Conservation (phyloP, 2,329 filamentous ascomycete genomes). For the Fusarium devonianum region DNA sequence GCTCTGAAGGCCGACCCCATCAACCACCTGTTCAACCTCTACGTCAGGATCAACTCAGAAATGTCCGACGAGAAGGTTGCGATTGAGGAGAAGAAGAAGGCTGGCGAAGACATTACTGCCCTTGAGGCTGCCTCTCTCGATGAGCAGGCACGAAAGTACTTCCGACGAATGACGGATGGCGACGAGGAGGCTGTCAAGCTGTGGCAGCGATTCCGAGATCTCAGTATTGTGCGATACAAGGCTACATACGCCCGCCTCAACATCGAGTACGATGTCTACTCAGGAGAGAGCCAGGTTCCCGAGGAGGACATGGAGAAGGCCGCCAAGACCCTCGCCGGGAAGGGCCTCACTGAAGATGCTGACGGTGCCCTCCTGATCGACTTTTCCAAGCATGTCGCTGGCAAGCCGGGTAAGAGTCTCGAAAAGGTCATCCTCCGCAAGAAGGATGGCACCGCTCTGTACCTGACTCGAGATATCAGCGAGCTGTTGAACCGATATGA, state of each 20-base stretch:
- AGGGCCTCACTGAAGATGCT: slow-evolving; percentile 71
- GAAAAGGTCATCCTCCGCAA: slow-evolving; percentile 76
- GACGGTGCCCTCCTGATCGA: slow-evolving; percentile 77
- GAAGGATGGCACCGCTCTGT: slow-evolving; percentile 77
- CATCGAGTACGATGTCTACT: slow-evolving; percentile 73
- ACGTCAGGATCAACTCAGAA: slow-evolving; percentile 77
- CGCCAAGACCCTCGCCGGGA: slow-evolving; percentile 68
- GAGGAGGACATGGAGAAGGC: slow-evolving; percentile 71
- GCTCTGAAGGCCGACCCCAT: slow-evolving; percentile 76
- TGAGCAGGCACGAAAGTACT: slow-evolving; percentile 77
- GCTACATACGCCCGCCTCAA: slow-evolving; percentile 74
- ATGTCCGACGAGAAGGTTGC: slow-evolving; percentile 71
- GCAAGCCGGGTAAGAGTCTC: slow-evolving; percentile 72
- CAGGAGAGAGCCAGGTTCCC: slow-evolving; percentile 76
- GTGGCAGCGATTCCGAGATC: slow-evolving; percentile 71
- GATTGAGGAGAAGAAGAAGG: slow-evolving; percentile 64
- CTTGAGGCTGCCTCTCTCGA: slow-evolving; percentile 67
- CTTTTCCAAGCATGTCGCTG: slow-evolving; percentile 71
- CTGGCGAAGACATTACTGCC: slow-evolving; percentile 57
- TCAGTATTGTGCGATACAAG: slow-evolving; percentile 72
- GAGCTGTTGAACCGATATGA: slow-evolving; percentile 72
- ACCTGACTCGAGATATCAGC: slow-evolving; percentile 80
- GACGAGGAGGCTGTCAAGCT: slow-evolving; percentile 66
- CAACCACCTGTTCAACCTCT: slow-evolving; percentile 82
- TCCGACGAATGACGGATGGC: slow-evolving; percentile 74